Evolutionary conservation across 1,284 basidiomycete species (phyloP).

Genomic region (Ustilago shanxiensis): DNA sequence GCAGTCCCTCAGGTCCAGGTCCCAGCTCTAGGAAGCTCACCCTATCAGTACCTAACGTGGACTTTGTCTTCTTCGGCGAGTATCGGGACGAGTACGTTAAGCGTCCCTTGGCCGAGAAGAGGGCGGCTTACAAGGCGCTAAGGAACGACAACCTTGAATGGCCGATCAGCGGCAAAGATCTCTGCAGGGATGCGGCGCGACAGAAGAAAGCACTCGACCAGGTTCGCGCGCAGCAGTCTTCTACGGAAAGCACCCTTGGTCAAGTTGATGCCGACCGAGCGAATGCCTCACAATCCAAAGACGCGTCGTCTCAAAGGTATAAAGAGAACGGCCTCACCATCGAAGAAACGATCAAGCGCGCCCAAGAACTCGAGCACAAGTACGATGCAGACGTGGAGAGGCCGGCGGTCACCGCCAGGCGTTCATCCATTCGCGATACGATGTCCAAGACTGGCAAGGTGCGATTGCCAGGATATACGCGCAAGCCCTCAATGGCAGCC

Average conservation of each 20-base stretch:
- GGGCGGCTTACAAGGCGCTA: constrained; percentile 59
- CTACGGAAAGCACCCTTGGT: background rate
- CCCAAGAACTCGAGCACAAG: constrained; percentile 37
- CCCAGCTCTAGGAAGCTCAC: constrained; percentile 36
- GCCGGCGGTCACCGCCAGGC: constrained; percentile 13
- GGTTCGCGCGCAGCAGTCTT: background rate
- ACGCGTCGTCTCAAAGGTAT: constrained; percentile 14
- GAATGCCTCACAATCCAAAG: background rate
- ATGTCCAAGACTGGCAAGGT: constrained; percentile 42
- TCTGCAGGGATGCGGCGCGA: background rate
- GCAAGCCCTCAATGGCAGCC: constrained; percentile 37
- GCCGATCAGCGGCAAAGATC: constrained; percentile 31
- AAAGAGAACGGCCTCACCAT: constrained; percentile 45
- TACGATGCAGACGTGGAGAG: background rate
- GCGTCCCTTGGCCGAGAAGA: constrained; percentile 44
- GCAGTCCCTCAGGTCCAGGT: background rate
- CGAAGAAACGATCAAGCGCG: constrained; percentile 51
- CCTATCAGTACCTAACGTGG: constrained; percentile 44
- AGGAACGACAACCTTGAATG: constrained; percentile 53
- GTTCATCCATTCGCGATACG: constrained; percentile 30
- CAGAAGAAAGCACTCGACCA: background rate
- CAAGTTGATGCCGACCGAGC: background rate
- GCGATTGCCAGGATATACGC: constrained; percentile 40
- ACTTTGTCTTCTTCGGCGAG: constrained; percentile 45
- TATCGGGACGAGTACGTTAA: constrained; percentile 59